Evolutionary conservation across 129 eudicot species (phyloP), one percentile per base, ranked within the genome.

Genomic region (Silybum marianum): DNA sequence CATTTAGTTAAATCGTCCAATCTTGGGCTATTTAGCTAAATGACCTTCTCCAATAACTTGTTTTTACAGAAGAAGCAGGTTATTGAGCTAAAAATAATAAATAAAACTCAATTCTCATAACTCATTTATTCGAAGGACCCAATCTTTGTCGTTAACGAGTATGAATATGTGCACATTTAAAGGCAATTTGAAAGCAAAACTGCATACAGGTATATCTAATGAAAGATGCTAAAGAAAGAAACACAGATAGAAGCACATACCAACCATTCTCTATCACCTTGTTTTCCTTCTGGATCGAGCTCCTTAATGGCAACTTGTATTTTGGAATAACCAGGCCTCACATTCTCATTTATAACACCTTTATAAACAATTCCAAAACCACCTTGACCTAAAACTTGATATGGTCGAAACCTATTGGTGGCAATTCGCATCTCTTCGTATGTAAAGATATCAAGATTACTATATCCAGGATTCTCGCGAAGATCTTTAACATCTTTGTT

Each of bases 201-300:
- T 46, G 58, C 58, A 46, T 32, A 32, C 7, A 39, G 4, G 4
- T 34, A 34, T 34, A 34, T 34, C 7, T 9, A 7, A 51, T 13
- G 39, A 21, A 74, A 74, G 19, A 63, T 40, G 48, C 3, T 40
- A 11, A 21, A 28, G 12, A 66, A 78, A 38, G 42, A 32, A 26
- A 36, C 48, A 36, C n/a, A 51, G 36, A 34, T 63, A 36, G 14
- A 80, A 75, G 13, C 18, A 81, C 80, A 72, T 92, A 92, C 99
- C 98, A 96, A 97, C 99, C 99, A 96, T 88, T 96, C 99, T 72
- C 89, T 85, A 74, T 96, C 97, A 46, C 99, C 99, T 85, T 96
- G 99, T 4, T 86, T 78, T 78, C 99, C 93, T 87, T 91, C 87
- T 7, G 85, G 98, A 86, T 93, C 96, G 60, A 96, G 98, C 91